Conservation (phyloP, 768 basidiomycete genomes). For the Tylopilus intermedius region DNA sequence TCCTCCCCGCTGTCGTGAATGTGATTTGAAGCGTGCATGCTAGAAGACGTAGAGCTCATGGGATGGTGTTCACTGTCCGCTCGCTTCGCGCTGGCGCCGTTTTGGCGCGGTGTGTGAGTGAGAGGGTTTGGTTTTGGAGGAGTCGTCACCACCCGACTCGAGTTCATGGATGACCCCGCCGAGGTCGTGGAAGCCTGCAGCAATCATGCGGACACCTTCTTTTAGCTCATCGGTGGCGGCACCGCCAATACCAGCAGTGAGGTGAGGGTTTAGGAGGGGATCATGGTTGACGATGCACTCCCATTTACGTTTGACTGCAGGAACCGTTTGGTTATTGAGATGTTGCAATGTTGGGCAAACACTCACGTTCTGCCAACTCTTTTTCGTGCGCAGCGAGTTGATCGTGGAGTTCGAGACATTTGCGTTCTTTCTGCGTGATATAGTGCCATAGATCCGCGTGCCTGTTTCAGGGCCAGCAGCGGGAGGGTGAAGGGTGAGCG, state of each 20-base stretch:
- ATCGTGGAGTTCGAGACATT: slow-evolving; percentile 74
- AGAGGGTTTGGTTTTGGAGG: neutral
- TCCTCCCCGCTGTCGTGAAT: neutral
- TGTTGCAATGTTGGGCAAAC: neutral
- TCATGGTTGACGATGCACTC: slow-evolving; percentile 62
- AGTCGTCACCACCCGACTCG: neutral
- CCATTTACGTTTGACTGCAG: slow-evolving; percentile 76
- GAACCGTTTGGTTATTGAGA: neutral
- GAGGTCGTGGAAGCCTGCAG: slow-evolving; percentile 39
- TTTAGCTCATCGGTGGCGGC: slow-evolving; percentile 52
- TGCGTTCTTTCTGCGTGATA: slow-evolving; percentile 84
- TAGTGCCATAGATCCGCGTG: slow-evolving; percentile 77
- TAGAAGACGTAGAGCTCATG: slow-evolving; percentile 41
- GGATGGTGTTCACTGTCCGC: slow-evolving; percentile 36
- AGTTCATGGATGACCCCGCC: slow-evolving; percentile 17
- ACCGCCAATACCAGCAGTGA: slow-evolving; percentile 10
- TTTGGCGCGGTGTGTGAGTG: slow-evolving; percentile 8
- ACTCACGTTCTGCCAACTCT: slow-evolving; percentile 61
- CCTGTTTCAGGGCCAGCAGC: slow-evolving; percentile 33
- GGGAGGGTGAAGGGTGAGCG: neutral
- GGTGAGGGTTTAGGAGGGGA: neutral
- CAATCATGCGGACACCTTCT: slow-evolving; percentile 59
- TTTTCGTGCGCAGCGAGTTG: slow-evolving; percentile 69
- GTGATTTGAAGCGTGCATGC: neutral
- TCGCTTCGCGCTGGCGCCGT: slow-evolving; percentile 19